phyloP scores from a whole-genome alignment of 352 stramenopile species.

The Globisporangium splendens region DNA sequence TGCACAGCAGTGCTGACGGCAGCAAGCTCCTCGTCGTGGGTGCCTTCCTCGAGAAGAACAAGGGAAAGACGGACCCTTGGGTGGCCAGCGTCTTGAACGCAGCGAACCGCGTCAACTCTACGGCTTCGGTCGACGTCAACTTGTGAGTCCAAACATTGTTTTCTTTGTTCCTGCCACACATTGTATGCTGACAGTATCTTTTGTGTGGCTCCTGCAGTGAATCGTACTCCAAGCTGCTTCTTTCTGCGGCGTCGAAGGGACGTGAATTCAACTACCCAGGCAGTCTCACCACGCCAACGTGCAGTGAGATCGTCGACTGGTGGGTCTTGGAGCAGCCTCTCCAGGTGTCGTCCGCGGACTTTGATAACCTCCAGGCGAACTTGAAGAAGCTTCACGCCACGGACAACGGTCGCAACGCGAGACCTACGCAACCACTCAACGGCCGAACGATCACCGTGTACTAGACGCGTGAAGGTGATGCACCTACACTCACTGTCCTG shows the following conservation, averaged over 20 bases:
- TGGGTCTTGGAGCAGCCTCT: no score
- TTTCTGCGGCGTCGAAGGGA: neutral
- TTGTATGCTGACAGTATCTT: no score
- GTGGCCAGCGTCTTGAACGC: slow-evolving; percentile 6
- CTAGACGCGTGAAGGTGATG: no score
- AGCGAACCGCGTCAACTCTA: slow-evolving; percentile 1
- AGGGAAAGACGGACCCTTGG: slow-evolving; percentile 13
- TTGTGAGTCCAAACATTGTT: no score
- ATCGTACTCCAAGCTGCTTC: slow-evolving; percentile 8
- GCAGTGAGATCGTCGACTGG: no score
- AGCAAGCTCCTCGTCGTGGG: slow-evolving; percentile 19
- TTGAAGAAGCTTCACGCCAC: slow-evolving; percentile 3
- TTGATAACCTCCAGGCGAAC: neutral
- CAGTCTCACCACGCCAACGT: no score
- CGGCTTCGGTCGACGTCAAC: neutral
- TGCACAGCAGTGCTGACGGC: slow-evolving; percentile 22
- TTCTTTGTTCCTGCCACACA: no score
- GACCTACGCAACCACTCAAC: no score
- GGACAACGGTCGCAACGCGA: slow-evolving; percentile 11
- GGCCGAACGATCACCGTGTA: slow-evolving; percentile 15
- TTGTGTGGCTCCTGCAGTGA: slow-evolving; percentile 1
- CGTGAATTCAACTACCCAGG: no score
- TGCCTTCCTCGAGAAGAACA: slow-evolving; percentile 15
- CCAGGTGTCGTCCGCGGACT: no score
- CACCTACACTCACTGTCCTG: no score